A percentile compares a stretch with the other conserved stretches of the same genome.
phyloP scores from a whole-genome alignment of 352 stramenopile species.

The Phytophthora pisi region DNA sequence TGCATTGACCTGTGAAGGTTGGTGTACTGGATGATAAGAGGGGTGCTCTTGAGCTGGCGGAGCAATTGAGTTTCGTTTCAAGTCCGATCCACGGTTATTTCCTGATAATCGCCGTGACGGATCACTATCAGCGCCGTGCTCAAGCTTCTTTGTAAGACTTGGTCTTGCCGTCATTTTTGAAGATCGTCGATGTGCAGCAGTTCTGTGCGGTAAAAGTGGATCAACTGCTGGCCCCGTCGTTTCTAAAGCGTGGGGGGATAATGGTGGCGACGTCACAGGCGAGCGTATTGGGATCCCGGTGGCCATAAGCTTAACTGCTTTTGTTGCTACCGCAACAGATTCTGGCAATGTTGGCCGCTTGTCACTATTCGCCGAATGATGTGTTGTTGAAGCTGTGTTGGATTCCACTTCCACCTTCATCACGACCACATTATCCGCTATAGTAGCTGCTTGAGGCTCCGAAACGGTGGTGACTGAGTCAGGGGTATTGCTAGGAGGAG shows the following conservation, averaged over 20 bases:
- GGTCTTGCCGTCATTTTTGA: constrained; percentile 20
- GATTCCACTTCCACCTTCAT: not conserved
- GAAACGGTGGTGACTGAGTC: not conserved
- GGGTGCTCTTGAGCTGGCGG: constrained; percentile 1
- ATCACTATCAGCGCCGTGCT: constrained; percentile 1
- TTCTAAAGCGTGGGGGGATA: not conserved
- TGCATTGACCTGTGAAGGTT: not conserved
- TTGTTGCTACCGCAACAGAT: not conserved
- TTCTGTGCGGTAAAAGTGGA: constrained; percentile 20
- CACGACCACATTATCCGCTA: not conserved
- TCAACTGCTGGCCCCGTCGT: not conserved
- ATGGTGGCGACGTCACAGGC: not conserved
- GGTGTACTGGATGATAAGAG: not conserved
- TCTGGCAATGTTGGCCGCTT: not conserved
- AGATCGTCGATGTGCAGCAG: constrained; percentile 14
- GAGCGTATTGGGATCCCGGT: constrained; percentile 5
- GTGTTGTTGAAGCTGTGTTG: not conserved
- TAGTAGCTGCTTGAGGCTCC: not conserved
- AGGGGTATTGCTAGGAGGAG: not conserved
- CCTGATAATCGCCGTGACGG: constrained; percentile 3
- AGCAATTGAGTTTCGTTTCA: constrained; percentile 12
- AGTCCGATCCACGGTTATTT: constrained; percentile 20
- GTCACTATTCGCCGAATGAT: not conserved
- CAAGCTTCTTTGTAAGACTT: constrained; percentile 26
- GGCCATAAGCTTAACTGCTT: constrained; percentile 1